These are phyloP conservation scores for Leccinum angustisporum DNA, from an alignment of 1,284 basidiomycete species.

Conservation along the genomic window DNA sequence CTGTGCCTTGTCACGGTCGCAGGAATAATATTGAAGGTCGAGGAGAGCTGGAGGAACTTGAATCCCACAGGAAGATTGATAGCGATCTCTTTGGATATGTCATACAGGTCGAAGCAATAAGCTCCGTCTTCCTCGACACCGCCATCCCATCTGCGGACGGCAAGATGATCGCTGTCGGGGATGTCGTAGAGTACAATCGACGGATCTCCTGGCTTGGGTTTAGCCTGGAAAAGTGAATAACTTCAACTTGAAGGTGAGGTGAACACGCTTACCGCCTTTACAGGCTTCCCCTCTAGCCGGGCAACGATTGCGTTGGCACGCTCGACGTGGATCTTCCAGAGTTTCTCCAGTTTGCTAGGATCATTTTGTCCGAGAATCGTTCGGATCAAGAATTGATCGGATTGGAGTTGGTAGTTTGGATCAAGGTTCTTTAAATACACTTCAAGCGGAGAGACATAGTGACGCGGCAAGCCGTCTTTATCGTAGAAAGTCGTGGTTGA, in stretches of 20 bases:
- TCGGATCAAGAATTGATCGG: background rate
- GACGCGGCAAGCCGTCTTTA: background rate
- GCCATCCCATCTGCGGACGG: background rate
- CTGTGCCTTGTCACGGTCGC: too few relatives aligned
- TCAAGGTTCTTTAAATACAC: background rate
- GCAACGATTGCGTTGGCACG: background rate
- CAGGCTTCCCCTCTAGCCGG: background rate
- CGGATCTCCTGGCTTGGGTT: background rate
- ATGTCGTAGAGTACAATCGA: background rate
- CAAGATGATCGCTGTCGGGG: background rate
- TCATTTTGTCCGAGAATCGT: background rate
- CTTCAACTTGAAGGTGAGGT: too few relatives aligned
- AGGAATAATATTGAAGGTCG: too few relatives aligned
- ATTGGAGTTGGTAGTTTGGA: background rate
- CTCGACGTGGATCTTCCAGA: background rate
- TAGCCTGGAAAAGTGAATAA: background rate
- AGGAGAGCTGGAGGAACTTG: background rate
- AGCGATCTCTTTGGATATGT: too few relatives aligned
- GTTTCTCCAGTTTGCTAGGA: background rate
- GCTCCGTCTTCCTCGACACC: too few relatives aligned
- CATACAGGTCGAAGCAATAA: too few relatives aligned
- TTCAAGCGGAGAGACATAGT: background rate
- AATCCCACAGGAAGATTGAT: background rate
- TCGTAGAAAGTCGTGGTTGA: too few relatives aligned
- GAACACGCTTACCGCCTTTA: background rate